Evolutionary conservation across 2,329 filamentous ascomycete species (phyloP), one percentile per base, ranked within the genome.

Genomic region (Colletotrichum godetiae): DNA sequence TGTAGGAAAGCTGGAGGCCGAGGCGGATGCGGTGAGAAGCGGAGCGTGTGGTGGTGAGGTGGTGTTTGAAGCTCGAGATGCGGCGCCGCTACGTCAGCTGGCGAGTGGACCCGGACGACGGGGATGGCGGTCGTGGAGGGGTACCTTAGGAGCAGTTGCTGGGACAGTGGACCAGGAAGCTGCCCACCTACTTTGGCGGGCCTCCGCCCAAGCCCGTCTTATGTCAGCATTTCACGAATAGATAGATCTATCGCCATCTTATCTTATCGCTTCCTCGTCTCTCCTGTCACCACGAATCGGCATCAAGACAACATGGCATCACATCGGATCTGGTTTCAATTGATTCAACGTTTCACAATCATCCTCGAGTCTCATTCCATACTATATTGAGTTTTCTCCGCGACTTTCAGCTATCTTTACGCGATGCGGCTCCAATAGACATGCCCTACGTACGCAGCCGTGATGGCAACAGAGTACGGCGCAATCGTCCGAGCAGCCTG

Each of bases 401-500:
- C 7, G 4, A 19, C 19, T 19, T 22, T 22, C 11, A 7, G 19
- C 8, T n/a, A 22, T 8, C 7, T 22, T 49, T 19, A 49, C 3
- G 19, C 42, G 42, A 49, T 10, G 42, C 42, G 19, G 10, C 42
- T 49, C 42, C 42, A 49, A 49, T 49, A 49, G 19, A 49, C 42
- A 49, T 19, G 8, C 10, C 42, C 42, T 19, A 49, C 3, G 42
- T 49, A 49, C 42, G 42, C 42, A n/a, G 19, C 42, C 42, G 42
- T 22, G 19, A 49, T 49, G 42, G 19, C 42, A 8, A 49, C 10
- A 19, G 42, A 19, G n/a, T 8, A 49, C 19, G 42, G 42, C 19
- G 19, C 42, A 22, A 49, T 11, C 42, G 15, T 19, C 42, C 4
- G 42, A 8, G 6, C 42, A 49, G 42, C 42, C 68, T 88, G 84